These are phyloP conservation scores for Arachis stenosperma DNA, from an alignment of 306 rosid species.

Conservation along the genomic window DNA sequence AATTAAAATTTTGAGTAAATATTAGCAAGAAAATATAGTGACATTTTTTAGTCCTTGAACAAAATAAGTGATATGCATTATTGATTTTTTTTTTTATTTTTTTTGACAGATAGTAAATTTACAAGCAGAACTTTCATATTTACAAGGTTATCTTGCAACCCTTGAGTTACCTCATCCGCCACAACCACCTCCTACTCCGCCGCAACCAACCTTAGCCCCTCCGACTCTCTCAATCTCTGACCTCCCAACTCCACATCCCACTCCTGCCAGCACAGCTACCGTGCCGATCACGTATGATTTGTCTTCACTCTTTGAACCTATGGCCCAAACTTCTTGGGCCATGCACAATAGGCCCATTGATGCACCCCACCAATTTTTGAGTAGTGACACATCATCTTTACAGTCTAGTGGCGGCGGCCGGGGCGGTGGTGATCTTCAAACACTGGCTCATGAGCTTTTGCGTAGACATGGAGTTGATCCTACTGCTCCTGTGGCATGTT, in stretches of 20 bases:
- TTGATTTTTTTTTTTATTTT: not conserved
- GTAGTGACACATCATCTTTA: slow-evolving; percentile 40
- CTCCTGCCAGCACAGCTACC: slow-evolving; percentile 46
- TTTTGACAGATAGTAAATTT: slow-evolving; percentile 66
- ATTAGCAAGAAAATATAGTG: too few species aligned
- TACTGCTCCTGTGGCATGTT: slow-evolving; percentile 44
- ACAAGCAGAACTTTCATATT: slow-evolving; percentile 86
- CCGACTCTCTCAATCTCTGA: slow-evolving; percentile 55
- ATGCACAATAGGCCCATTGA: slow-evolving; percentile 62
- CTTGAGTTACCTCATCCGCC: slow-evolving; percentile 76
- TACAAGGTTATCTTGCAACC: slow-evolving; percentile 82
- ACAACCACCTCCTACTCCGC: slow-evolving; percentile 50
- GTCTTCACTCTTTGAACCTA: slow-evolving; percentile 85
- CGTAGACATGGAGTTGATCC: slow-evolving; percentile 58
- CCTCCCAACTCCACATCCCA: slow-evolving; percentile 54
- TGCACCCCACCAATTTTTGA: slow-evolving; percentile 47
- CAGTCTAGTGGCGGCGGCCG: not conserved
- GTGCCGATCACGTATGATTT: slow-evolving; percentile 63
- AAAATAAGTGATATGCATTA: not conserved
- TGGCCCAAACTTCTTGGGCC: slow-evolving; percentile 71
- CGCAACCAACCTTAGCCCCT: slow-evolving; percentile 43
- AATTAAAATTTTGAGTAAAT: too few species aligned
- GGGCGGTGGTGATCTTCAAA: slow-evolving; percentile 68
- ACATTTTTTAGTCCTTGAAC: too few species aligned
- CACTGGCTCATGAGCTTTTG: slow-evolving; percentile 73